These are phyloP conservation scores for Brassica nigra DNA, from an alignment of 345 rosid species.

Conservation along the genomic window DNA sequence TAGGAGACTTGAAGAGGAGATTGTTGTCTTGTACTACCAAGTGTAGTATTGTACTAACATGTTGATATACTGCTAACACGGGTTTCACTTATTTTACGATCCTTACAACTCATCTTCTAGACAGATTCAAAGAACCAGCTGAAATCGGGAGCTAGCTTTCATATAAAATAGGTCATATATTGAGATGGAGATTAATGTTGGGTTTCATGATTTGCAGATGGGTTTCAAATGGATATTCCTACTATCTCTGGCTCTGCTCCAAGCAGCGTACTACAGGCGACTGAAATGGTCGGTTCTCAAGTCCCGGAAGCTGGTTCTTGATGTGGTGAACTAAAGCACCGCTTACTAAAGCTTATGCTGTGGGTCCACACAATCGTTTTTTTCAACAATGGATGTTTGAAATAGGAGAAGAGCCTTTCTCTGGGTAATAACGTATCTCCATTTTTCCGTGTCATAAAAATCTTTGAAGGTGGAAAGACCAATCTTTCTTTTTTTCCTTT, in stretches of 20 bases:
- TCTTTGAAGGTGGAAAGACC: constrained; percentile 33
- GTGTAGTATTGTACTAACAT: no score
- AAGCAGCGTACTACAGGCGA: constrained; percentile 90
- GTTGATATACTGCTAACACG: no score
- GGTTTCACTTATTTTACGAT: no score
- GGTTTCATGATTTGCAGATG: constrained; percentile 61
- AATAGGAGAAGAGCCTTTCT: constrained; percentile 28
- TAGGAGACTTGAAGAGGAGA: no score
- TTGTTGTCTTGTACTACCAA: constrained; percentile 17
- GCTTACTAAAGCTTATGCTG: constrained; percentile 19
- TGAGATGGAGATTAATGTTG: not conserved
- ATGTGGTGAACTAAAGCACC: constrained; percentile 74
- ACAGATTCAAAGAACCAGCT: not conserved
- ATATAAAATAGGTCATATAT: not conserved
- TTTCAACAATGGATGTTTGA: constrained; percentile 26
- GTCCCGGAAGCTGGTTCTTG: constrained; percentile 86
- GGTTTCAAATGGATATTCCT: constrained; percentile 99
- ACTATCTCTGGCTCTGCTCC: constrained; percentile 88
- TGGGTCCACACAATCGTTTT: constrained; percentile 18
- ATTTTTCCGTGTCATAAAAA: constrained; percentile 38
- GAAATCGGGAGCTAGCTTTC: not conserved
- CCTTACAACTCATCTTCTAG: no score
- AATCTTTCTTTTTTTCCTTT: constrained; percentile 3
- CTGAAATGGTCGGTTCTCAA: constrained; percentile 90
- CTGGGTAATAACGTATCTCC: constrained; percentile 41